Evolutionary conservation across 352 stramenopile genomes (phyloP), one percentile per base, ranked within the genome.

Genomic region (Pythium phragmitis): DNA sequence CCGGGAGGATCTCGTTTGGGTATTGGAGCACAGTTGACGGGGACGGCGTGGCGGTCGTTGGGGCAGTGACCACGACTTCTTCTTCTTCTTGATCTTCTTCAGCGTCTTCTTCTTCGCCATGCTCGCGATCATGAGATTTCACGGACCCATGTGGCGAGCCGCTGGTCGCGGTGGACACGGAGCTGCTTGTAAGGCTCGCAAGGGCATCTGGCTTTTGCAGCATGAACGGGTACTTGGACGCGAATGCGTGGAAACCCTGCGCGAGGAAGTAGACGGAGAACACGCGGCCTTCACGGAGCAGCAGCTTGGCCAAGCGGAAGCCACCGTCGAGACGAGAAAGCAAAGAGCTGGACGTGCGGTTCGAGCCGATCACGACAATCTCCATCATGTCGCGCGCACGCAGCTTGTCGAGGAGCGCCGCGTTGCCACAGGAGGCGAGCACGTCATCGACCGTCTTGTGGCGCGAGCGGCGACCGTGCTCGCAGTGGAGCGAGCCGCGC

Each of bases 1-100:
- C 73, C 17, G 89, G 75, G 50, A 91, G 57, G 51, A 92, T 90
- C 67, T 92, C 84, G 68, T 91, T 92, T 39, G 84, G 84, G 48
- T 86, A 92, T 33, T 85, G 80, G 30, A 76, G 68, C 43, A 52
- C 55, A 16, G 45, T n/a, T 14, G 45, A 12, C 9, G 45, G 45
- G 53, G 14, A 33, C 11, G 14, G 4, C 34, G 17, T 13, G 11
- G 7, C 34, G 51, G 14, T 48, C 37, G 46, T 65, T 41, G 46
- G 8, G 11, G 46, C 2, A 12, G 16, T n/a, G 28, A 26, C 16
- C 7, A 4, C 4, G 3, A 11, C 28, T 47, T 33, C 47, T 51
- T 36, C 41, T 39, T 54, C 39, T 45, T 65, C 16, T 41, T 37
- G 33, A n/a, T 36, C 50, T 67, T 61, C 53, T 8, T 46, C 16